phyloP scores from a whole-genome alignment of 2,329 filamentous ascomycete genomes.

The Alternaria dauci region DNA sequence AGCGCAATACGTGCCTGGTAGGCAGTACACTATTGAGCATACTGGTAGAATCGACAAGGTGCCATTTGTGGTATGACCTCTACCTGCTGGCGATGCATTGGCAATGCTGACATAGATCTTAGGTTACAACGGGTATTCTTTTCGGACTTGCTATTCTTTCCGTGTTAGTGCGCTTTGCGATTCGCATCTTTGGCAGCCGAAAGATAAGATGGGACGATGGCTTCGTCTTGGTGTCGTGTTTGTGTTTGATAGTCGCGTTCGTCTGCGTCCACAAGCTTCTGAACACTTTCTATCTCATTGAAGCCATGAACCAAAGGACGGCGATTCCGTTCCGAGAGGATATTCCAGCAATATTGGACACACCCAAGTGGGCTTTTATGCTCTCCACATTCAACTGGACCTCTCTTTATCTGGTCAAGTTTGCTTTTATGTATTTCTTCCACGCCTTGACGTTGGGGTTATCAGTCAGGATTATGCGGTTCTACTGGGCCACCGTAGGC shows the following conservation, averaged over 20 bases:
- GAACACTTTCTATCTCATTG: constrained; percentile 12
- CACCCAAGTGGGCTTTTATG: constrained; percentile 5
- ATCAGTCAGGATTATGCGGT: neutral
- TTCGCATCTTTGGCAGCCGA: constrained; percentile 5
- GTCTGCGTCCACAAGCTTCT: constrained; percentile 5
- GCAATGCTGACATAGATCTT: neutral
- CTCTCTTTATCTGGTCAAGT: constrained; percentile 11
- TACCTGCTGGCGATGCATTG: neutral
- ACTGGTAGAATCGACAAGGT: constrained; percentile 5
- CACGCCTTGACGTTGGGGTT: neutral
- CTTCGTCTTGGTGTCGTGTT: neutral
- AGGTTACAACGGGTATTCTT: constrained; percentile 2
- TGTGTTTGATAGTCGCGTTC: neutral
- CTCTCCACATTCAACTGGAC: constrained; percentile 11
- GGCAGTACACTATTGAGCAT: constrained; percentile 1
- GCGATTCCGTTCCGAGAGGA: constrained; percentile 9
- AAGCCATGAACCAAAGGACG: constrained; percentile 13
- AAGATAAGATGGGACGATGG: constrained; percentile 8
- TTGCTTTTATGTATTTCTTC: constrained; percentile 13
- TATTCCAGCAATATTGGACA: constrained; percentile 6
- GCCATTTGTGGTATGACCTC: constrained; percentile 3
- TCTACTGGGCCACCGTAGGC: constrained; percentile 1
- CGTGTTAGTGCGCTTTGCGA: constrained; percentile 2
- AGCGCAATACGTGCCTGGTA: constrained; percentile 4
- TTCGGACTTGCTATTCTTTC: constrained; percentile 5